Conservation (phyloP, 495 filamentous ascomycete species). For the Aspergillus haitiensis region DNA sequence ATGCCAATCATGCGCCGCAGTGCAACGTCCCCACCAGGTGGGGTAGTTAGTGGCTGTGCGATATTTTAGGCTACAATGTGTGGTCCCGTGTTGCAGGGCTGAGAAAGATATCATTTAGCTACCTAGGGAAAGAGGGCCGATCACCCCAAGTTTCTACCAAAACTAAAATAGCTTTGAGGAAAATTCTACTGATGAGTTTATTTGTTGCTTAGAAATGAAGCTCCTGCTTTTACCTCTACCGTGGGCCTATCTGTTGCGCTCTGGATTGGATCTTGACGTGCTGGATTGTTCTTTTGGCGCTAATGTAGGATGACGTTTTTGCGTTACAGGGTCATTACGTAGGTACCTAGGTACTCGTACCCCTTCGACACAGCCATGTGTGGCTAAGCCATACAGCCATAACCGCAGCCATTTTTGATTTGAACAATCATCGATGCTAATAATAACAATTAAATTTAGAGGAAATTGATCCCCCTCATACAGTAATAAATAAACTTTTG, state of each 20-base stretch:
- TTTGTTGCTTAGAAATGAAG: no score
- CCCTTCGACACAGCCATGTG: neutral
- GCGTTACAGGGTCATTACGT: slow-evolving; percentile 1
- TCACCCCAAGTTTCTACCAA: neutral
- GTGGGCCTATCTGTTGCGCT: neutral
- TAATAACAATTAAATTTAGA: slow-evolving; percentile 1
- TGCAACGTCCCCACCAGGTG: slow-evolving; percentile 7
- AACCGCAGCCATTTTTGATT: neutral
- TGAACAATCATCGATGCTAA: neutral
- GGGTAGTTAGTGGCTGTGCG: slow-evolving; percentile 3
- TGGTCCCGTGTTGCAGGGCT: slow-evolving; percentile 16
- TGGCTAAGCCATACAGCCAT: neutral
- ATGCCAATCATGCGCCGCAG: neutral
- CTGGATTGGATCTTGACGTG: neutral
- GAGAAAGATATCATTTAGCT: slow-evolving; percentile 1
- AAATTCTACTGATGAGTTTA: neutral
- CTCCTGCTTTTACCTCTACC: neutral
- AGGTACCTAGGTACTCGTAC: no score
- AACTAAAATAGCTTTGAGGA: neutral
- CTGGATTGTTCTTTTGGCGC: neutral
- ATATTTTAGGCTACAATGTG: neutral
- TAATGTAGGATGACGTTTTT: slow-evolving; percentile 11
- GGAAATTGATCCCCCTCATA: neutral
- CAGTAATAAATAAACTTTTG: neutral
- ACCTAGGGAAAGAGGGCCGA: neutral